Conservation (phyloP, 1,139 yeast genomes). For the Magnusiomyces suaveolens region DNA sequence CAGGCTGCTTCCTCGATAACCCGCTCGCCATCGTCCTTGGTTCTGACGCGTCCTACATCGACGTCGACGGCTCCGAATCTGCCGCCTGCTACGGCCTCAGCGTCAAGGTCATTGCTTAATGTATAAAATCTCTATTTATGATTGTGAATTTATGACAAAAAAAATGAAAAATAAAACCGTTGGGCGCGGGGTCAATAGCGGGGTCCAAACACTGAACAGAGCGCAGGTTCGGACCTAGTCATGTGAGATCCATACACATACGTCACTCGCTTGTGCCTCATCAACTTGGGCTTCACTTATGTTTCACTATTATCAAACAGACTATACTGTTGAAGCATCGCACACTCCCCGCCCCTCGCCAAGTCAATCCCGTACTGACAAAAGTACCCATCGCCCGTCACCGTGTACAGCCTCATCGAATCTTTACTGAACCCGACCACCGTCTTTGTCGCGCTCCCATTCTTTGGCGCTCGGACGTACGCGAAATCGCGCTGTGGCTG, state of each 20-base stretch:
- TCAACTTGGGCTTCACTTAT: not conserved
- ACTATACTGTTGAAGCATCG: constrained; percentile 60
- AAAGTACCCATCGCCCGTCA: constrained; percentile 79
- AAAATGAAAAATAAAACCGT: too few species aligned
- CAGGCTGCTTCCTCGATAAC: not conserved
- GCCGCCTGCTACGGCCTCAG: not conserved
- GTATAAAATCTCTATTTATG: not conserved
- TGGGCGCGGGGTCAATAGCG: too few species aligned
- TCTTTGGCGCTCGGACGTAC: constrained; percentile 57
- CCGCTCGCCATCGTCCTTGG: not conserved
- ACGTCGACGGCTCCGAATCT: not conserved
- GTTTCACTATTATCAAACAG: constrained; percentile 19
- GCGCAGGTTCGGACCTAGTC: too few species aligned
- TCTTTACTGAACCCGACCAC: constrained; percentile 38
- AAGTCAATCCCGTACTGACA: constrained; percentile 82
- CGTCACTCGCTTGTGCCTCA: too few species aligned
- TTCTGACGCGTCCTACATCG: not conserved
- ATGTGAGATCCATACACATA: too few species aligned
- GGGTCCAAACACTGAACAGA: too few species aligned
- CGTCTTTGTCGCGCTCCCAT: constrained; percentile 26
- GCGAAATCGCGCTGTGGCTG: constrained; percentile 91
- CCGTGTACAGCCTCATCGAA: constrained; percentile 61
- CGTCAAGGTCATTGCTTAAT: too few species aligned
- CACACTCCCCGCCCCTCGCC: constrained; percentile 90
- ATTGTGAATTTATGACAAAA: not conserved